Evolutionary conservation across 2,329 filamentous ascomycete species (phyloP), one percentile per base, ranked within the genome.

Genomic region (Diaporthe eres): DNA sequence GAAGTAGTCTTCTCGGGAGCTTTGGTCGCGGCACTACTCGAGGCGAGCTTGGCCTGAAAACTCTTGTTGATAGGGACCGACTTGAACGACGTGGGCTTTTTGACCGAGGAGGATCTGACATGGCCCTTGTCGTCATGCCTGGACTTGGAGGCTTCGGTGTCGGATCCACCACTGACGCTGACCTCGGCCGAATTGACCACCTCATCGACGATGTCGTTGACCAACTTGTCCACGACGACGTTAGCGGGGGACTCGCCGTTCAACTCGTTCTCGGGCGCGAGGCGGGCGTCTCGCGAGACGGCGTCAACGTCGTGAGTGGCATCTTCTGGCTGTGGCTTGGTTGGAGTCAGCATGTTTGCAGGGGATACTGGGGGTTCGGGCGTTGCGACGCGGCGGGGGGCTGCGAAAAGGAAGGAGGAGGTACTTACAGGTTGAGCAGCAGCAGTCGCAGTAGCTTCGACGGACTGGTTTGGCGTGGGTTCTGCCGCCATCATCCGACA

Each of bases 31-130:
- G 85, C 81, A 76, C 82, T 83, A 72, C 84, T 83, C 25, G 86
- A 82, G 25, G 87, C 82, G 61, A 85, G 88, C 84, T 96, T 96
- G n/a, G 90, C 91, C 49, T 97, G 88, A 82, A 96, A 97, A 58
- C 91, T 95, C 84, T 94, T 95, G 79, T 96, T 96, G 79, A 96
- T 94, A 7, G 94, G 96, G 65, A 97, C 93, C 25, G 94, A 91
- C 84, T 97, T 97, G 88, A 97, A 97, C 17, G 92, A 93, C 25
- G 92, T 86, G 28, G 92, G 92, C 84, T 95, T 96, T 88, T 94
- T 95, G 77, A 92, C 87, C 77, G 92, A 89, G 78, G 88, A 86
- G 12, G 87, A 87, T 75, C 91, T 91, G 77, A 85, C 85, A 82
- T 94, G 91, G 67, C 88, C 87, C 80, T 89, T 91, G 74, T 90